A percentile compares a stretch with the other conserved stretches of the same genome.
Evolutionary conservation across 495 filamentous ascomycete genomes (phyloP).

Genomic region (Letharia columbiana): DNA sequence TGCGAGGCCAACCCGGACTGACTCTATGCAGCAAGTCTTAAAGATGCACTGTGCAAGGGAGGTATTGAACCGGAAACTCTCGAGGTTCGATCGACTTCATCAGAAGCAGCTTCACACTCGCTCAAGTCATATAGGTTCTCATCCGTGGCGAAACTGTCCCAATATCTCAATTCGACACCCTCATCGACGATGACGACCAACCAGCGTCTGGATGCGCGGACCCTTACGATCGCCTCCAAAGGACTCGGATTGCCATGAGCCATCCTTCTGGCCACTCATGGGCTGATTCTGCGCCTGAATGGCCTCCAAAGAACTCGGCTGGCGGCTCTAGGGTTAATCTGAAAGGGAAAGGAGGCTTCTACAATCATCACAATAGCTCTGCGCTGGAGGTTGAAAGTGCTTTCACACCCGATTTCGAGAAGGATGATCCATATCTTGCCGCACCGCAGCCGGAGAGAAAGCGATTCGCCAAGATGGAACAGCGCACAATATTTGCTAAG

Average conservation of each 20-base stretch:
- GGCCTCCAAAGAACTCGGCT: constrained; percentile 9
- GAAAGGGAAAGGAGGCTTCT: constrained; percentile 13
- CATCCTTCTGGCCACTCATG: constrained; percentile 8
- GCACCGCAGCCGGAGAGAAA: constrained; percentile 25
- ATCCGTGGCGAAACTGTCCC: constrained; percentile 38
- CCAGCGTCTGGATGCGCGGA: constrained; percentile 26
- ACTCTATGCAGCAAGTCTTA: constrained; percentile 46
- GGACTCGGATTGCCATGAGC: constrained; percentile 8
- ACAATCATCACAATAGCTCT: constrained; percentile 21
- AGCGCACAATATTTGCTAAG: constrained; percentile 54
- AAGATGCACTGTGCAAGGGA: constrained; percentile 51
- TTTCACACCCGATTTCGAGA: constrained; percentile 34
- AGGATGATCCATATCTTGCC: constrained; percentile 30
- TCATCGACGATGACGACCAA: constrained; percentile 22
- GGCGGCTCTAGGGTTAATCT: not conserved
- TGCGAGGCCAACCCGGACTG: constrained; percentile 11
- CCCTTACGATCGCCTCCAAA: constrained; percentile 4
- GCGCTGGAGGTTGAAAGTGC: constrained; percentile 31
- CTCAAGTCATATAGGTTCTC: constrained; percentile 36
- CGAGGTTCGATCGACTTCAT: constrained; percentile 37
- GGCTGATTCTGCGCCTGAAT: constrained; percentile 4
- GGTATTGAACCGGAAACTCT: constrained; percentile 55
- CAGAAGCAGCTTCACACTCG: constrained; percentile 23
- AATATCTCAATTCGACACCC: constrained; percentile 23
- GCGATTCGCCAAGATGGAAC: constrained; percentile 34